Evolutionary conservation across 495 filamentous ascomycete species (phyloP).

Genomic region (Penicillium canariense): DNA sequence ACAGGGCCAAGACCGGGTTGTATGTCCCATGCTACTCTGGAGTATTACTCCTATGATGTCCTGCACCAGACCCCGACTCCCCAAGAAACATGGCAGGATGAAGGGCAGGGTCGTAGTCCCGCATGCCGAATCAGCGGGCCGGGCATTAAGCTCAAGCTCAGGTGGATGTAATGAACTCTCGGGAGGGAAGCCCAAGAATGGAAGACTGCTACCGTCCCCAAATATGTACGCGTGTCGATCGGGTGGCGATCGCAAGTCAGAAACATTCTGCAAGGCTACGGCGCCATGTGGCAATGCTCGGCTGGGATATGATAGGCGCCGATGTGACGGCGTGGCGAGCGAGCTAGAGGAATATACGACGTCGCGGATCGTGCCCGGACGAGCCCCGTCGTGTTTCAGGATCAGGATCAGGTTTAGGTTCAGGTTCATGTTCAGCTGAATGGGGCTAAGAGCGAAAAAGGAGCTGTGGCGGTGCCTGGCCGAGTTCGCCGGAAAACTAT

Average conservation of each 20-base stretch:
- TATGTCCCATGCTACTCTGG: no score
- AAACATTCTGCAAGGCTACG: slow-evolving; percentile 33
- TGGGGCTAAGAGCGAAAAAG: no score
- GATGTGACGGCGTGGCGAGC: not conserved
- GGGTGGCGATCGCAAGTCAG: slow-evolving; percentile 15
- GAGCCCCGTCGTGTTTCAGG: no score
- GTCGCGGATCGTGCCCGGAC: no score
- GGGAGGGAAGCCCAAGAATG: slow-evolving; percentile 11
- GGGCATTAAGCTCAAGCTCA: slow-evolving; percentile 1
- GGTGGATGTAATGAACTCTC: not conserved
- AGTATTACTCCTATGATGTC: no score
- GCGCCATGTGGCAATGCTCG: slow-evolving; percentile 24
- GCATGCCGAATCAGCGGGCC: not conserved
- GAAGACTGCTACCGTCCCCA: slow-evolving; percentile 31
- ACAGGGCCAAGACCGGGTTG: no score
- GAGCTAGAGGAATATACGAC: no score
- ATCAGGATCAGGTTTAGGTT: no score
- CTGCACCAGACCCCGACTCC: no score
- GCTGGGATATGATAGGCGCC: slow-evolving; percentile 6
- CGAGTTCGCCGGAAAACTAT: no score
- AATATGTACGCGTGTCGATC: slow-evolving; percentile 23
- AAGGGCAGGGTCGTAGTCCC: no score
- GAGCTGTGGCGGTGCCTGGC: not conserved
- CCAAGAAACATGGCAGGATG: no score
- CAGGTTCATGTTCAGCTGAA: not conserved